Conservation (phyloP, 2,329 filamentous ascomycete species). For the Hymenoscyphus albidus region DNA sequence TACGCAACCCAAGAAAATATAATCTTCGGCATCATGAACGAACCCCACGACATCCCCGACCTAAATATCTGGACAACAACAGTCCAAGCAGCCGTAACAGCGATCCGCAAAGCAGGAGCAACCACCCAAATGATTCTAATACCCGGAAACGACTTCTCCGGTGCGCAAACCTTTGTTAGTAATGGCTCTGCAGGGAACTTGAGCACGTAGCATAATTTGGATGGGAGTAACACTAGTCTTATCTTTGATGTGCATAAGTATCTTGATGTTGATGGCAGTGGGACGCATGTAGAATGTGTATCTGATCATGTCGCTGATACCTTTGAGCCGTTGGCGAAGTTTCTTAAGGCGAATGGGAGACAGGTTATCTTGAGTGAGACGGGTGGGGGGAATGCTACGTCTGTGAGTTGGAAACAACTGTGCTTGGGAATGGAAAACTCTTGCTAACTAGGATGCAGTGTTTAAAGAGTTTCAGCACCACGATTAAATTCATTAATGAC, state of each 20-base stretch:
- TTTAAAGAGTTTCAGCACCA: conserved; percentile 20
- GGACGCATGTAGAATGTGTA: conserved; percentile 48
- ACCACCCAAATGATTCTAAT: conserved; percentile 60
- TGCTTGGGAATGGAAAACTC: background rate
- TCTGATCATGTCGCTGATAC: conserved; percentile 47
- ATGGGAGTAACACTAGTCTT: conserved; percentile 52
- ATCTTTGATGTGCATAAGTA: conserved; percentile 61
- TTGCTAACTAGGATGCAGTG: conserved; percentile 12
- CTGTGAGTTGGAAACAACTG: conserved; percentile 5
- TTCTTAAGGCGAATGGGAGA: conserved; percentile 19
- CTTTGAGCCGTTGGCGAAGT: conserved; percentile 46
- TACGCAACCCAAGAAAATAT: conserved; percentile 53
- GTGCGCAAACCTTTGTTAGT: conserved; percentile 46
- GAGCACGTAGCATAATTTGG: conserved; percentile 52
- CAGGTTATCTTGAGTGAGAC: conserved; percentile 39
- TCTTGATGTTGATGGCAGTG: conserved; percentile 54
- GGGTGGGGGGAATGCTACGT: conserved; percentile 39
- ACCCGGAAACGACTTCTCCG: conserved; percentile 58
- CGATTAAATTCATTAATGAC: conserved; percentile 23
- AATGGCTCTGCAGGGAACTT: conserved; percentile 50
- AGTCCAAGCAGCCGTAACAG: conserved; percentile 60
- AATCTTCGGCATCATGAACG: conserved; percentile 67
- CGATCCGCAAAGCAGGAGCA: conserved; percentile 62
- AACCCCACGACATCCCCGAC: conserved; percentile 49
- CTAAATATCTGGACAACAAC: conserved; percentile 51